Evolutionary conservation across 768 basidiomycete genomes (phyloP).

Genomic region (Boletus subcaerulescens): DNA sequence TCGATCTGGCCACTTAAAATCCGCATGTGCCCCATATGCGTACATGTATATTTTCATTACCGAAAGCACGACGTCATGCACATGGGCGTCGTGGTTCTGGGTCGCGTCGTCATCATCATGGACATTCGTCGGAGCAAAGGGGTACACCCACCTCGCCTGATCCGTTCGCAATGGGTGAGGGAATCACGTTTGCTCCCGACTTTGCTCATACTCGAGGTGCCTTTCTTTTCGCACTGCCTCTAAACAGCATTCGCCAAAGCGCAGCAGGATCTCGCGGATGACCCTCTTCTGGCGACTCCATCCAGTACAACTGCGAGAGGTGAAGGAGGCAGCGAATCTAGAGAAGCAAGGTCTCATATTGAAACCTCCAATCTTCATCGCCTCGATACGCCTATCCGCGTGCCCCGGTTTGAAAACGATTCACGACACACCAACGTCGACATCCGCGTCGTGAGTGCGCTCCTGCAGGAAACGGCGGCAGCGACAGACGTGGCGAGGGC

Average conservation of each 20-base stretch:
- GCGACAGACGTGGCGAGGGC: slow-evolving; percentile 13
- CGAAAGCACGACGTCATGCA: slow-evolving; percentile 4
- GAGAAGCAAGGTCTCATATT: background rate
- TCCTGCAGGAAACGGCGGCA: slow-evolving; percentile 17
- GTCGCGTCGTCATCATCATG: slow-evolving; percentile 5
- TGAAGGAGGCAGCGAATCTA: background rate
- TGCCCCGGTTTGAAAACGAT: slow-evolving; percentile 1
- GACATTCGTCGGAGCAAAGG: slow-evolving; percentile 3
- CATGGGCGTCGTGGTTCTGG: slow-evolving; percentile 12
- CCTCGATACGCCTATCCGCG: slow-evolving; percentile 12
- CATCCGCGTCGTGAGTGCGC: slow-evolving; percentile 8
- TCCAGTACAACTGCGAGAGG: background rate
- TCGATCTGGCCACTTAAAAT: background rate
- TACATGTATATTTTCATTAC: background rate
- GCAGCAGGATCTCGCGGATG: background rate
- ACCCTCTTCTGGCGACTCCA: background rate
- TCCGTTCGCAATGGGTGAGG: slow-evolving; percentile 23
- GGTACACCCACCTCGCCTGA: slow-evolving; percentile 4
- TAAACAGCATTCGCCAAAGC: slow-evolving; percentile 23
- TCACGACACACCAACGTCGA: background rate
- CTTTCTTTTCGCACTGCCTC: background rate
- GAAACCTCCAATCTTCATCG: background rate
- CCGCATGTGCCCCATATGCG: no score
- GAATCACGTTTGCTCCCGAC: no score
- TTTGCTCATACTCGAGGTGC: background rate